phyloP scores from a whole-genome alignment of 306 rosid genomes.

The Spatholobus suberectus region DNA sequence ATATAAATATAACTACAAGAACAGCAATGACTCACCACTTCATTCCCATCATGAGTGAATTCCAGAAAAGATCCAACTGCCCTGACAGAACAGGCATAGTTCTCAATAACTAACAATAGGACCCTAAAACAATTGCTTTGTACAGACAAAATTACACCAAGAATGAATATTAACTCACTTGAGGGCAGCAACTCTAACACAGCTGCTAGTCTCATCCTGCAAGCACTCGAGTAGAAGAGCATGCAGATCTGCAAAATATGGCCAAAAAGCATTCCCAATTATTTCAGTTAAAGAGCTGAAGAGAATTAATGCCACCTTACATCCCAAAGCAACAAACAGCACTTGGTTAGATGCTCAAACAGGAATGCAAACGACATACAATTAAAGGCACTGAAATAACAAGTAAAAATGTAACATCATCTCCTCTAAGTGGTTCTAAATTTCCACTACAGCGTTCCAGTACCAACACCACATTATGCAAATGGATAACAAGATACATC shows the following conservation, averaged over 20 bases:
- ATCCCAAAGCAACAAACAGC: conserved; percentile 43
- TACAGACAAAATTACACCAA: not conserved
- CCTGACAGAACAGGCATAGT: conserved; percentile 55
- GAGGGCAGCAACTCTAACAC: conserved; percentile 96
- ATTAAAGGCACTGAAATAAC: not conserved
- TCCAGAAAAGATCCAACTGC: conserved; percentile 97
- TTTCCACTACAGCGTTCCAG: not conserved
- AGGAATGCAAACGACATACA: not conserved
- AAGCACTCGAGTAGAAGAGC: conserved; percentile 91
- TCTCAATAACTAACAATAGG: conserved; percentile 28
- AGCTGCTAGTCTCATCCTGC: conserved; percentile 94
- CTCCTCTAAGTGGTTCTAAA: not conserved
- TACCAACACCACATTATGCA: not conserved
- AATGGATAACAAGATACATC: not conserved
- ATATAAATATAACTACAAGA: too few species aligned
- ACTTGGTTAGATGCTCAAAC: conserved; percentile 35
- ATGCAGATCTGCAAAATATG: conserved; percentile 87
- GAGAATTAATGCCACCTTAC: conserved; percentile 92
- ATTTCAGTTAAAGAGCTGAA: conserved; percentile 99
- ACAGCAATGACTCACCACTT: conserved; percentile 76
- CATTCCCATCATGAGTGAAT: conserved; percentile 87
- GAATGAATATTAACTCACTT: conserved; percentile 59
- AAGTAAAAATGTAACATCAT: not conserved
- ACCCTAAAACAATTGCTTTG: not conserved
- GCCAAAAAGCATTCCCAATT: conserved; percentile 83